phyloP scores from a whole-genome alignment of 805 yeast species.

The Citeromyces matritensis region DNA sequence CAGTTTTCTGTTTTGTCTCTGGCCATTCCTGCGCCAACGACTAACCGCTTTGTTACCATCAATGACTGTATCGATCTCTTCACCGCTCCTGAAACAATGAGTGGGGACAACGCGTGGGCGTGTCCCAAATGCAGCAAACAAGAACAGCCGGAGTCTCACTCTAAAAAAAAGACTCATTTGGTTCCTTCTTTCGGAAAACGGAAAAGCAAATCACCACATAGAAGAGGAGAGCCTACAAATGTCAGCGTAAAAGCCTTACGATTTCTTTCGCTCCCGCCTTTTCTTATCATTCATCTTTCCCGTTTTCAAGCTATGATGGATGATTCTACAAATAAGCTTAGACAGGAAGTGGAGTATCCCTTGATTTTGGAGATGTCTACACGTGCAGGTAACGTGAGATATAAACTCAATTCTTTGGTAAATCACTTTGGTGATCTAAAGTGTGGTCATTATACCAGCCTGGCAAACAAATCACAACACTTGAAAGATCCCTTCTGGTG shows the following conservation, averaged over 20 bases:
- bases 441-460: constrained; percentile 66
- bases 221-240: constrained; percentile 7
- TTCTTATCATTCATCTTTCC: constrained; percentile 23
- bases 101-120: constrained; percentile 75
- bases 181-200: constrained; percentile 4
- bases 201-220: constrained; percentile 4
- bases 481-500: constrained; percentile 46
- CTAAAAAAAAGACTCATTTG: constrained; percentile 11
- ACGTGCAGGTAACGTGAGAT: constrained; percentile 19
- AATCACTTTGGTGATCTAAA: constrained; percentile 55
- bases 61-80: constrained; percentile 52
- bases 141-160: constrained; percentile 9
- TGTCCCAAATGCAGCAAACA: constrained; percentile 53
- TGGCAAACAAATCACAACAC: constrained; percentile 31
- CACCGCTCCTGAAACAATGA: constrained; percentile 46
- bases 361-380: constrained; percentile 31
- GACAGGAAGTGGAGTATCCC: constrained; percentile 40
- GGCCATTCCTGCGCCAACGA: constrained; percentile 32
- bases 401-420: constrained; percentile 45
- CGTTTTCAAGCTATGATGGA: constrained; percentile 24
- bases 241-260: constrained; percentile 4
- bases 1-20: constrained; percentile 49
- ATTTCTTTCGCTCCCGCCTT: constrained; percentile 2
- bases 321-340: constrained; percentile 34
- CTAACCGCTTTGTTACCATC: constrained; percentile 22